phyloP scores from a whole-genome alignment of 805 yeast genomes.

The Lipomyces chichibuensis region DNA sequence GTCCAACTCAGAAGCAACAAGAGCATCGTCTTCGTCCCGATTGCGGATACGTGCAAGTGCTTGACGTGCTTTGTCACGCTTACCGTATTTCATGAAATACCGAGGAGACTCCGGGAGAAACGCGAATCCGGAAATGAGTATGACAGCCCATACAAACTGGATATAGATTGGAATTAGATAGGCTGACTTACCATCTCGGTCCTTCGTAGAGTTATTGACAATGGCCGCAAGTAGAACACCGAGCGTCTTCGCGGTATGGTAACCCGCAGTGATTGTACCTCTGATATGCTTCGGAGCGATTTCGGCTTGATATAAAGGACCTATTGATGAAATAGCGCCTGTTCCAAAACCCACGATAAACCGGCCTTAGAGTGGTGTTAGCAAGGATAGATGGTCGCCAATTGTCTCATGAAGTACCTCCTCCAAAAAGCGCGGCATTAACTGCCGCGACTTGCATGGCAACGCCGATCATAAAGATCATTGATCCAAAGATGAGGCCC shows the following conservation, averaged over 20 bases:
- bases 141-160: slow-evolving; percentile 65
- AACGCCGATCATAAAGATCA: slow-evolving; percentile 82
- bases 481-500: slow-evolving; percentile 57
- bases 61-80: slow-evolving; percentile 58
- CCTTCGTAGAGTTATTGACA: slow-evolving; percentile 68
- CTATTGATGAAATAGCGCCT: slow-evolving; percentile 74
- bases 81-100: slow-evolving; percentile 61
- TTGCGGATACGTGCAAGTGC: slow-evolving; percentile 55
- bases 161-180: slow-evolving; percentile 78
- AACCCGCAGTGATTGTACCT: slow-evolving; percentile 75
- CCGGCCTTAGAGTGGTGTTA: slow-evolving; percentile 52
- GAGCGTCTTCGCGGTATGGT: slow-evolving; percentile 73
- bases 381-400: neutral
- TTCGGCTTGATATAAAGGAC: slow-evolving; percentile 78
- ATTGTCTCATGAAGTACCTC: slow-evolving; percentile 44
- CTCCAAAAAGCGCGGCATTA: slow-evolving; percentile 75
- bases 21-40: slow-evolving; percentile 52
- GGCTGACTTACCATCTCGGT: slow-evolving; percentile 55
- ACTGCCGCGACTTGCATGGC: slow-evolving; percentile 78
- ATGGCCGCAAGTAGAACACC: slow-evolving; percentile 74
- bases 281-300: slow-evolving; percentile 77
- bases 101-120: slow-evolving; percentile 80
- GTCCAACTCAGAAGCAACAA: slow-evolving; percentile 50
- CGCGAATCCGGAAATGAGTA: slow-evolving; percentile 59
- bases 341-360: slow-evolving; percentile 72